A percentile compares a stretch with the other conserved stretches of the same genome.
These are phyloP conservation scores for Basipetospora chlamydospora DNA, from an alignment of 2,329 filamentous ascomycete species.

Conservation along the genomic window DNA sequence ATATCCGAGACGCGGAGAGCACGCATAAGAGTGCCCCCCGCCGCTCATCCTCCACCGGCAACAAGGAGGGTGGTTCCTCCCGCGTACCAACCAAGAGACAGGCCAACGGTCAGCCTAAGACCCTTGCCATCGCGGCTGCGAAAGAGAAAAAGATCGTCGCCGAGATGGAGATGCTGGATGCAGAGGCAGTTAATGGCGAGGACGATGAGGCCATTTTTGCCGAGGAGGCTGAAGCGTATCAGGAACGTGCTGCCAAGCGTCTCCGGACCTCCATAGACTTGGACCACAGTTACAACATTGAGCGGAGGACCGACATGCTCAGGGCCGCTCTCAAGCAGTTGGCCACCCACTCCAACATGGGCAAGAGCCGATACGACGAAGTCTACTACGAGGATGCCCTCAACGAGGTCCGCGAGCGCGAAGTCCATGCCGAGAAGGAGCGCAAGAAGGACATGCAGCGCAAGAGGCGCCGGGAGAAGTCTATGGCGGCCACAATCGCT, in stretches of 20 bases:
- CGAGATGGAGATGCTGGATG: conserved; percentile 26
- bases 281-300: conserved; percentile 51
- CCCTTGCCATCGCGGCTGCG: conserved; percentile 25
- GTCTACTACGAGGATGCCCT: conserved; percentile 69
- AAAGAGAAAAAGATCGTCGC: conserved; percentile 25
- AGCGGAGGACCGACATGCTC: conserved; percentile 45
- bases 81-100: conserved; percentile 42
- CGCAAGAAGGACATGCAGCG: conserved; percentile 99
- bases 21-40: conserved; percentile 29
- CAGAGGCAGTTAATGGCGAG: conserved; percentile 20
- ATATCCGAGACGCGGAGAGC: conserved; percentile 32
- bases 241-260: conserved; percentile 51
- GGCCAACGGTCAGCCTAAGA: conserved; percentile 45
- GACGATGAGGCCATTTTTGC: conserved; percentile 24
- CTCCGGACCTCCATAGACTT: conserved; percentile 47
- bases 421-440: conserved; percentile 90
- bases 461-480: conserved; percentile 89
- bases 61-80: conserved; percentile 27
- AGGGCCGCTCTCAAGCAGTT: conserved; percentile 47
- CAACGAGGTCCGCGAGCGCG: conserved; percentile 75
- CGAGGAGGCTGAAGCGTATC: conserved; percentile 29
- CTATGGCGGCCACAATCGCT: conserved; percentile 84
- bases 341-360: conserved; percentile 50
- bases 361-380: conserved; percentile 62
- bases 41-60: conserved; percentile 35